phyloP scores from a whole-genome alignment of 768 basidiomycete genomes.

The Cystofilobasidium macerans region DNA sequence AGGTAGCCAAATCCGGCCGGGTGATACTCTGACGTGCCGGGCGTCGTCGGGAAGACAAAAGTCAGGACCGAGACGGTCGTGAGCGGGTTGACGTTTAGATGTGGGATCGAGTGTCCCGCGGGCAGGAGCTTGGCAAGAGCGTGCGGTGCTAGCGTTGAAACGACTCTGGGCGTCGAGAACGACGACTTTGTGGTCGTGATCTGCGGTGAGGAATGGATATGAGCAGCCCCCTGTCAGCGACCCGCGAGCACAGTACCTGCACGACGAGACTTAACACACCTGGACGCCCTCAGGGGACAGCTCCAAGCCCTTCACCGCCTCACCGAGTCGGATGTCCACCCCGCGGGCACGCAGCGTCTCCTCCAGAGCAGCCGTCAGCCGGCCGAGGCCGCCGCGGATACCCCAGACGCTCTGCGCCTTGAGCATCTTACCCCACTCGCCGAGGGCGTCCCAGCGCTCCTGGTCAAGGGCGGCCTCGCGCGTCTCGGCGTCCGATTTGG shows the following conservation, averaged over 20 bases:
- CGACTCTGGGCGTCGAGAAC: conserved; percentile 44
- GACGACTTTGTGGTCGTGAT: conserved; percentile 12
- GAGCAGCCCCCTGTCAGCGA: neutral
- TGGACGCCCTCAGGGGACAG: conserved; percentile 38
- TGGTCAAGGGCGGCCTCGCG: conserved; percentile 28
- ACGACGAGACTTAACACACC: conserved; percentile 36
- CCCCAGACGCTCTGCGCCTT: conserved; percentile 63
- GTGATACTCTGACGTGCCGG: conserved; percentile 44
- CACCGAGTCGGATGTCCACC: conserved; percentile 49
- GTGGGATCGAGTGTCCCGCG: conserved; percentile 44
- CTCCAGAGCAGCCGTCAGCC: conserved; percentile 52
- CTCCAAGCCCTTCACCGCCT: conserved; percentile 35
- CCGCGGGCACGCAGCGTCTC: conserved; percentile 46
- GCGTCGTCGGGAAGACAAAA: conserved; percentile 56
- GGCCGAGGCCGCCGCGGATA: conserved; percentile 62
- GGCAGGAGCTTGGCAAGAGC: conserved; percentile 45
- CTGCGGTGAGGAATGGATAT: too few relatives aligned
- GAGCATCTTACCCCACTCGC: conserved; percentile 46
- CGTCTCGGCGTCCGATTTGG: conserved; percentile 19
- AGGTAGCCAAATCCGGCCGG: conserved; percentile 90
- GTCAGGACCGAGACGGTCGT: conserved; percentile 82
- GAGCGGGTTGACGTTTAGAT: conserved; percentile 57
- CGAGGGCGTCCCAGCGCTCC: conserved; percentile 44
- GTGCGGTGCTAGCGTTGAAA: conserved; percentile 60
- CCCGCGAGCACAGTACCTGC: neutral